Evolutionary conservation across 306 rosid genomes (phyloP).

Genomic region (Canavalia gladiata): DNA sequence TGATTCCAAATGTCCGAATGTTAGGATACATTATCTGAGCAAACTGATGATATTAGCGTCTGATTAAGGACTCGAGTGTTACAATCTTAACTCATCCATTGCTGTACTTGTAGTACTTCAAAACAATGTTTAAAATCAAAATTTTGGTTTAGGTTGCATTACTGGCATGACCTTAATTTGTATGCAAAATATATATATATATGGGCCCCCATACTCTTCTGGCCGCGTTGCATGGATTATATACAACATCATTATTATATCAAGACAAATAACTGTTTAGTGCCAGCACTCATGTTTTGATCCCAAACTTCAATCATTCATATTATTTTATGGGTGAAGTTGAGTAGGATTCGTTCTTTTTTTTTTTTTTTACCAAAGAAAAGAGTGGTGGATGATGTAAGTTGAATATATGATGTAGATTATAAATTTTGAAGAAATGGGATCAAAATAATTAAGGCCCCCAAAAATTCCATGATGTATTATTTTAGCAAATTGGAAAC

Average conservation of each 20-base stretch:
- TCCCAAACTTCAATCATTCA: conserved; percentile 56
- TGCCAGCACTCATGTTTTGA: conserved; percentile 50
- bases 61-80: conserved; percentile 50
- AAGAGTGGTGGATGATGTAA: neutral
- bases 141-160: conserved; percentile 47
- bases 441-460: neutral
- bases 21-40: conserved; percentile 59
- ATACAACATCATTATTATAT: conserved; percentile 39
- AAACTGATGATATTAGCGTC: conserved; percentile 52
- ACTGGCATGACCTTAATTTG: conserved; percentile 37
- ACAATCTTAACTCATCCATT: conserved; percentile 47
- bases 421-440: neutral
- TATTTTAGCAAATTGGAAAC: neutral
- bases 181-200: neutral
- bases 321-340: conserved; percentile 34
- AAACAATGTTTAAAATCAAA: conserved; percentile 53
- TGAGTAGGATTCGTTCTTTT: conserved; percentile 18
- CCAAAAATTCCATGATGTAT: neutral
- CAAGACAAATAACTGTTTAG: conserved; percentile 43
- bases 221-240: conserved; percentile 49
- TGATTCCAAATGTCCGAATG: conserved; percentile 78
- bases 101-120: conserved; percentile 73
- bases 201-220: conserved; percentile 39
- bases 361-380: neutral
- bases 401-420: neutral